Base-by-base conservation (phyloP, 331 rosid genomes). In the Erythrophleum ivorense region DNA sequence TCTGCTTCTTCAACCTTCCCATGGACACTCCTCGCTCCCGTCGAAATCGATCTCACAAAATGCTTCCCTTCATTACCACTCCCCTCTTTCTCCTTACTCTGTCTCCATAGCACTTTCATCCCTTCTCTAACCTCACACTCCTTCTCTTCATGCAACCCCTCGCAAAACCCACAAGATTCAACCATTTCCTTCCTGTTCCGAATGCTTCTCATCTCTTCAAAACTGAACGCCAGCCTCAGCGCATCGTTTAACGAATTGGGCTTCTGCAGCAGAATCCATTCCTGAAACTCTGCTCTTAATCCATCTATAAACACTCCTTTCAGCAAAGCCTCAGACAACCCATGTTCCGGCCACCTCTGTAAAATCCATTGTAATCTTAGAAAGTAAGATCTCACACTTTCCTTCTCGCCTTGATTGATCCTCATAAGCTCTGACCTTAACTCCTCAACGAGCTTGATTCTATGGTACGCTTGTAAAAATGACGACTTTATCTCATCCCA, bases 401-500 rank as follows among this genome's bases (percentile, higher is more conserved):
- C 97, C 24, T 76, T 69, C 0, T 81, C 81, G 4, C 80, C 85
- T 55, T 88, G 94, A 16, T 82, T 81, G 4, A 90, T 85, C 60
- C 74, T 71, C 89, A 73, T 84, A 64, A 90, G 88, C 58, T 92
- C 88, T 1, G 87, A 59, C 21, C 81, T 75, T 64, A 90, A 78
- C 31, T 79, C 89, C 9, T 88, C 92, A 0, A 76, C 16, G 43
- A 86, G 52, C 71, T 88, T 88, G 34, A 87, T 71, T 46, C 18
- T 80, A 33, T 80, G 76, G 48, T 82, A 92, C 1, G 94, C 94
- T 13, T 90, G 86, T 7, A 85, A 75, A 85, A 90, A 92, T 0
- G 87, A 88, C 0, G 87, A 77, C 80, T 88, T 88, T 48, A 87
- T 75, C 41, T 90, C 91, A 0, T 92, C 92, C 97, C 97, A 92